Base-by-base conservation (phyloP, 202 grass and related monocot species). In the Carex arenaria region DNA sequence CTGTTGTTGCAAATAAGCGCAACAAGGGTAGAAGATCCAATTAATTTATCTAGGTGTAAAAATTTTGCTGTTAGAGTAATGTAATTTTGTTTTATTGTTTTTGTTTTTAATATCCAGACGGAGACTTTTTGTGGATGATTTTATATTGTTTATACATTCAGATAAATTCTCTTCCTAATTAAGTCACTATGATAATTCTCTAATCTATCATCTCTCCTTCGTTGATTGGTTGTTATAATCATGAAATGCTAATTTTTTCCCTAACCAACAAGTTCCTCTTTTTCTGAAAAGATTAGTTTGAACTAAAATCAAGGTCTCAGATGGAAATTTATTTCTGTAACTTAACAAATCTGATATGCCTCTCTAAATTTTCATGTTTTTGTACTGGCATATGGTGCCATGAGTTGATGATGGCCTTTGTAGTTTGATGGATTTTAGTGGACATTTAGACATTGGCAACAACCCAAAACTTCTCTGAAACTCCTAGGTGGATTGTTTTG, bases 1-100 rank as follows among this genome's bases (percentile, higher is more conserved):
- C 87, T 18, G 59, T 80, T 54, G 91, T 98, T 80, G 70, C 88
- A 10, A 80, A 91, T 61, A 93, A 65, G 72, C 80, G 76, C 11
- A 82, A 87, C 26, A 85, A 61, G 31, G 85, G 78, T 80, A 92
- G 62, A 68, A 89, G 64, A 71, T 89, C 30, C 18, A 23, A 32
- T 62, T 32, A 10, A 10, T 81, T 81, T 32, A 36, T 31, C 5
- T 59, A 36, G 15, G 52, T 77, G 73, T 77, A 60, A 40, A 78
- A 78, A 20, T 20, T 78, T 78, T 78, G 51, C 53, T 53, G 20
- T 38, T 14, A 31, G 52, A 17, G 2, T 78, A 60, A 78, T 38
- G 73, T 38, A 57, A 57, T 38, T 77, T 59, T 19, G 38, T 9
- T 14, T 36, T 77, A 11, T 77, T 9, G 36, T 59, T 32, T 57